A percentile compares a stretch with the other conserved stretches of the same genome.
These are phyloP conservation scores for Datisca glomerata DNA, from an alignment of 306 rosid species.

Conservation along the genomic window DNA sequence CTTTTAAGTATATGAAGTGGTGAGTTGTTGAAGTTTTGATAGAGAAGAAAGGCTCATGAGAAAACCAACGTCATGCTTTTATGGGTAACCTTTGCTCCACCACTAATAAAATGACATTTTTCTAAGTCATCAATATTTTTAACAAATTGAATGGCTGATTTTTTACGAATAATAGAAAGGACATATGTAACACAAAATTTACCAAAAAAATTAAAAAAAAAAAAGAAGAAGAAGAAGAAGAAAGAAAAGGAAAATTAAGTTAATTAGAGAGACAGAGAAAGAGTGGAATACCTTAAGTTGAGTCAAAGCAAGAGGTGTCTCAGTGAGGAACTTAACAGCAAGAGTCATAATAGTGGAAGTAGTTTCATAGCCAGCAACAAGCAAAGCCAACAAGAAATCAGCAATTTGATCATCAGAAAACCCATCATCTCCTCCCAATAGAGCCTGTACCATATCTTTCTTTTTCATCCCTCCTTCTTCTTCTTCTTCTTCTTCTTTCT, in stretches of 20 bases:
- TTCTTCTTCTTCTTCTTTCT: constrained; percentile 47
- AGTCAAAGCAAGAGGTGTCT: constrained; percentile 80
- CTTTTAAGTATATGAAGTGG: no score
- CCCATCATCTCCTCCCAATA: constrained; percentile 62
- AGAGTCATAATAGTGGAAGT: constrained; percentile 96
- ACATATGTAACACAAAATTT: no score
- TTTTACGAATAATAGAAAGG: no score
- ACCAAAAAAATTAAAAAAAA: no score
- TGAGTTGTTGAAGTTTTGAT: no score
- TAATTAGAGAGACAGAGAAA: background rate
- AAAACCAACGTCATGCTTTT: no score
- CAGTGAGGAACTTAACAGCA: constrained; percentile 89
- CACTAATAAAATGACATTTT: no score
- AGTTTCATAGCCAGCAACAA: constrained; percentile 92
- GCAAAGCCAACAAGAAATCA: constrained; percentile 77
- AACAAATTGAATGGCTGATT: no score
- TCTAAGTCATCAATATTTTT: no score
- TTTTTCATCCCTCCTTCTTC: constrained; percentile 26
- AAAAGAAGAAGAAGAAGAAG: no score
- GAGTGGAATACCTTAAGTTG: constrained; percentile 78
- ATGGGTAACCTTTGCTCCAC: no score
- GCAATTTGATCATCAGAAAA: constrained; percentile 76
- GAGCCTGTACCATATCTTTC: constrained; percentile 68
- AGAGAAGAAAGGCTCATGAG: no score
- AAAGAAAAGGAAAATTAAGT: background rate